phyloP scores from a whole-genome alignment of 495 filamentous ascomycete species.

The Lophiotrema nucula region DNA sequence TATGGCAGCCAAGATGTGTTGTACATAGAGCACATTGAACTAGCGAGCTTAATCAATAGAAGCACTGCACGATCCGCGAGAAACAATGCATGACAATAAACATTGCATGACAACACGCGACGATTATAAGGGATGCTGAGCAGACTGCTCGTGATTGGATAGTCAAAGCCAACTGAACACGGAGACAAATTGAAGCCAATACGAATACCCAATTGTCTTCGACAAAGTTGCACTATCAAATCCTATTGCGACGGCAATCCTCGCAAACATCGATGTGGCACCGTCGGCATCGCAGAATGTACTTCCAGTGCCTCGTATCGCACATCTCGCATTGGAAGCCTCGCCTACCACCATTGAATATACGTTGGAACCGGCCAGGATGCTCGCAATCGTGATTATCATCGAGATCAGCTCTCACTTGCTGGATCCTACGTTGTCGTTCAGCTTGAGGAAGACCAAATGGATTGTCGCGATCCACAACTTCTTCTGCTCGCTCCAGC shows the following conservation, averaged over 20 bases:
- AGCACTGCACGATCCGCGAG: too few relatives aligned
- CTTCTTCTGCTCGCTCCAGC: conserved; percentile 6
- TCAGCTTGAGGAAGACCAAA: neutral
- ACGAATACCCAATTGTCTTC: too few relatives aligned
- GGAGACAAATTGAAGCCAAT: too few relatives aligned
- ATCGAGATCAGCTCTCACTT: neutral
- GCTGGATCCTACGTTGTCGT: neutral
- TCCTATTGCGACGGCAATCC: neutral
- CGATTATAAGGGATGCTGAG: too few relatives aligned
- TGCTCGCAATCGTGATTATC: neutral
- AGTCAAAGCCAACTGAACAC: too few relatives aligned
- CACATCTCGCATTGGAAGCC: neutral
- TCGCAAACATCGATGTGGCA: neutral
- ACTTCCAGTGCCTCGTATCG: neutral
- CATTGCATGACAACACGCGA: too few relatives aligned
- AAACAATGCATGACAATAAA: too few relatives aligned
- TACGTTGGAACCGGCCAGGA: neutral
- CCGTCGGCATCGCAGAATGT: neutral
- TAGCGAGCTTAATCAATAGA: too few relatives aligned
- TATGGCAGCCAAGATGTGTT: too few relatives aligned
- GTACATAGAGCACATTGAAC: too few relatives aligned
- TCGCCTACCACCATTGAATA: neutral
- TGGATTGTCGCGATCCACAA: neutral
- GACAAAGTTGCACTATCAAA: too few relatives aligned
- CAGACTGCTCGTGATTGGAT: too few relatives aligned